Evolutionary conservation across 2,329 filamentous ascomycete species (phyloP), one percentile per base, ranked within the genome.

Genomic region (Ophiosphaerella herpotricha): DNA sequence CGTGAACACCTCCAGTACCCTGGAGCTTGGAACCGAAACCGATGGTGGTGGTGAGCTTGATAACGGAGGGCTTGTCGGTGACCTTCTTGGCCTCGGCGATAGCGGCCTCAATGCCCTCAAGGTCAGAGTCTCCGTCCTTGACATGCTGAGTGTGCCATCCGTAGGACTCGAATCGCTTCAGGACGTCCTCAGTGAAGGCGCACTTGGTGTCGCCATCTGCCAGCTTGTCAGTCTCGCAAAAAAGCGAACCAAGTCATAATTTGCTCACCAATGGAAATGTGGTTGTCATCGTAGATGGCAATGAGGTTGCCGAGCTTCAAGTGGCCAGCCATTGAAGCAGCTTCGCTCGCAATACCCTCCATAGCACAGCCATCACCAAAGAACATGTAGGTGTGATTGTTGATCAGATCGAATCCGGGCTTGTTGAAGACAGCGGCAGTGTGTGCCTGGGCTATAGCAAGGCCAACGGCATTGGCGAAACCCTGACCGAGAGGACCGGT

Each of bases 231-330:
- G 61, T 38, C 14, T 14, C 7, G 4, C 4, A 21, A 21, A 21
- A 21, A 31, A 29, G 23, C 8, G 9, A 26, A 8, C 33, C n/a
- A 23, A 5, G 14, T 8, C 5, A 13, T 7, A 11, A 44, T 18
- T 32, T 24, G 54, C 82, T 73, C 73, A 86, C 85, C 84, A 67
- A 87, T 87, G 62, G 85, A 96, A 74, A 99, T 97, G 77, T 96
- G 89, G 85, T 99, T 99, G 83, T 99, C 94, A 74, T 99, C 94
- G 78, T 93, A 99, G 78, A 99, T 84, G 77, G 85, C 86, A 78
- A 97, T 97, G 72, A 99, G 83, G 84, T 97, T 99, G 74, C 93
- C 94, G 61, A 99, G 86, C 84, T 97, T 89, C 77, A 97, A 84
- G 82, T 99, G 94, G 73, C 94, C 94, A 65, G 94, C 94, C 65